A percentile compares a stretch with the other conserved stretches of the same genome.
Evolutionary conservation across 2,329 filamentous ascomycete species (phyloP).

Genomic region (Trichophyton schoenleinii): DNA sequence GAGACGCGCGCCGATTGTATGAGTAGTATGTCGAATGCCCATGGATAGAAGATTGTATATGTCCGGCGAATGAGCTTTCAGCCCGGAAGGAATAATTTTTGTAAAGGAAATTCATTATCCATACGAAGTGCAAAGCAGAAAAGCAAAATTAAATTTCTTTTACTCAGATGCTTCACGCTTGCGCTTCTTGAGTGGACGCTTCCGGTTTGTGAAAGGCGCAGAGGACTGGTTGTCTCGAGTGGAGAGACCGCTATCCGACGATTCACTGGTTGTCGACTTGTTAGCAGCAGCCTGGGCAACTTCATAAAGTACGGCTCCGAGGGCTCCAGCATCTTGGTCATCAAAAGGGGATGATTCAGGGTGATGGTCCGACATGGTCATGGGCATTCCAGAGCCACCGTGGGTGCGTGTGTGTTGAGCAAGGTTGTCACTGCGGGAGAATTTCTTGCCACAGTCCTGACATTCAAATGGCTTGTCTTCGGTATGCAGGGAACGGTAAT

Average conservation of each 20-base stretch:
- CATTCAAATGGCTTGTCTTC: constrained; percentile 98
- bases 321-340: constrained; percentile 50
- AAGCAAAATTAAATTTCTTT: not conserved
- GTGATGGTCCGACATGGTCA: constrained; percentile 69
- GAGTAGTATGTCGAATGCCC: constrained; percentile 1
- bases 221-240: constrained; percentile 17
- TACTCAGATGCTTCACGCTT: constrained; percentile 43
- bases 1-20: not conserved
- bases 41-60: not conserved
- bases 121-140: constrained; percentile 1
- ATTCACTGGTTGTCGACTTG: constrained; percentile 37
- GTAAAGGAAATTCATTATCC: constrained; percentile 8
- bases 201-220: constrained; percentile 28
- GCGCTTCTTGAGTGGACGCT: constrained; percentile 59
- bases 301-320: constrained; percentile 72
- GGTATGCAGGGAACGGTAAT: constrained; percentile 96
- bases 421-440: constrained; percentile 93
- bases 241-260: constrained; percentile 28
- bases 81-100: constrained; percentile 4
- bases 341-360: constrained; percentile 37
- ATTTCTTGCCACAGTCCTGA: constrained; percentile 96
- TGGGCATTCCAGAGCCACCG: constrained; percentile 75
- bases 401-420: constrained; percentile 93
- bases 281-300: constrained; percentile 61
- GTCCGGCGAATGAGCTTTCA: not conserved